phyloP scores from a whole-genome alignment of 2,329 filamentous ascomycete species.

The Mycosphaerella sp. region DNA sequence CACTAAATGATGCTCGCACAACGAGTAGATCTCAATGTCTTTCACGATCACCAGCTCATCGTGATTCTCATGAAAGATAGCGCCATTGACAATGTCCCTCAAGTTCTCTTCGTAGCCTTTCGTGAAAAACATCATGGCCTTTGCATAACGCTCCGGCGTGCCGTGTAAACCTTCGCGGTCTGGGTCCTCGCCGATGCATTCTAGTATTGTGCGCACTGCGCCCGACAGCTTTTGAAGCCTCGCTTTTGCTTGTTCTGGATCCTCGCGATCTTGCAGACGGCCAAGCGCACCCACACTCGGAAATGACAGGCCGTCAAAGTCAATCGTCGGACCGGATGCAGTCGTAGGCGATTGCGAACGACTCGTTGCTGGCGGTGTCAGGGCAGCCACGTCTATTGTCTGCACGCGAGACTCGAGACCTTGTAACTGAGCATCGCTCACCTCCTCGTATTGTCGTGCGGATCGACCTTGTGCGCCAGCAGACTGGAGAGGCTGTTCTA shows the following conservation, averaged over 20 bases:
- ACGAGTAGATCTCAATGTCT: slow-evolving; percentile 88
- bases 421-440: slow-evolving; percentile 43
- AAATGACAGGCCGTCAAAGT: slow-evolving; percentile 53
- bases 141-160: slow-evolving; percentile 80
- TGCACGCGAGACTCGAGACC: slow-evolving; percentile 40
- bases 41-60: slow-evolving; percentile 98
- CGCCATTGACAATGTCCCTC: slow-evolving; percentile 81
- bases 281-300: slow-evolving; percentile 39
- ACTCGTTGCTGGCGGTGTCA: slow-evolving; percentile 49
- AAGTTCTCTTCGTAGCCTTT: slow-evolving; percentile 96
- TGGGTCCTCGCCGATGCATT: slow-evolving; percentile 61
- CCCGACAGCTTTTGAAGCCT: slow-evolving; percentile 56
- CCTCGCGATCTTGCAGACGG: slow-evolving; percentile 33
- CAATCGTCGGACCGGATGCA: slow-evolving; percentile 44
- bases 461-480: slow-evolving; percentile 7
- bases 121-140: slow-evolving; percentile 92
- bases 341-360: slow-evolving; percentile 46
- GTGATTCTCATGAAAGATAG: slow-evolving; percentile 93
- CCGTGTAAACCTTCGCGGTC: slow-evolving; percentile 57
- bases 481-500: slow-evolving; percentile 17
- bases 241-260: slow-evolving; percentile 51
- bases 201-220: slow-evolving; percentile 57
- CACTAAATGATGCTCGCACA: slow-evolving; percentile 96
- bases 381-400: slow-evolving; percentile 46
- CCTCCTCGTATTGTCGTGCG: slow-evolving; percentile 30